Conservation (phyloP, 139 green algal genomes). For the Chlamydomonas applanata region DNA sequence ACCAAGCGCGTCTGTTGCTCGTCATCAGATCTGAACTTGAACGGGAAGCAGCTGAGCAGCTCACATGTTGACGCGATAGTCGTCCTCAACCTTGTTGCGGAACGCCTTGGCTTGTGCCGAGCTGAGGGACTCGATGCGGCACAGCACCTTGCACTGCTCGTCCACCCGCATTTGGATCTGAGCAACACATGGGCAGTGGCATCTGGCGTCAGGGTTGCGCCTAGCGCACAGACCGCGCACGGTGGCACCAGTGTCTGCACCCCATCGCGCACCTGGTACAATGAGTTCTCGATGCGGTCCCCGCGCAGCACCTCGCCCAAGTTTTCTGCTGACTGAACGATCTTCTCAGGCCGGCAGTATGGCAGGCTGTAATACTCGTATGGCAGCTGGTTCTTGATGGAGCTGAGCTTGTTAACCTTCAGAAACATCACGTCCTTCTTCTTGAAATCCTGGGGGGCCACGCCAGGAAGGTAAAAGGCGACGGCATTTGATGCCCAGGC, state of each 20-base stretch:
- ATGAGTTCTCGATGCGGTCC: constrained; percentile 96
- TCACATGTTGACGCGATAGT: constrained; percentile 98
- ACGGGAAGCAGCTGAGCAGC: constrained; percentile 82
- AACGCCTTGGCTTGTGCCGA: constrained; percentile 79
- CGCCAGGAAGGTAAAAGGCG: constrained; percentile 92
- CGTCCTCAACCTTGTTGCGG: constrained; percentile 83
- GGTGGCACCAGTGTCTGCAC: not conserved
- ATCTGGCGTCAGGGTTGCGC: constrained; percentile 2
- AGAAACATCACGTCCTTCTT: constrained; percentile 78
- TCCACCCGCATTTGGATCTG: constrained; percentile 91
- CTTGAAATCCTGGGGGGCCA: constrained; percentile 87
- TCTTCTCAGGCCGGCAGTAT: constrained; percentile 91
- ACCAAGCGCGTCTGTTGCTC: no score
- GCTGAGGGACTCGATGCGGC: constrained; percentile 76
- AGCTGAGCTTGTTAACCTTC: constrained; percentile 97
- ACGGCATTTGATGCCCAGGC: not conserved
- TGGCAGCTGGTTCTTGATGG: constrained; percentile 88
- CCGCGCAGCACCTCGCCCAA: constrained; percentile 96
- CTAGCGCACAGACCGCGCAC: not conserved
- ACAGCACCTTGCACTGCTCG: constrained; percentile 94
- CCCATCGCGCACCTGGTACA: constrained; percentile 60
- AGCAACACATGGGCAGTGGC: not conserved
- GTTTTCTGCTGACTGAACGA: constrained; percentile 91
- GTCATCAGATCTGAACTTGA: constrained; percentile 77
- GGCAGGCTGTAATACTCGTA: constrained; percentile 98